These are phyloP conservation scores for Graphilbum sp. DNA, from an alignment of 2,329 filamentous ascomycete genomes.

Conservation along the genomic window DNA sequence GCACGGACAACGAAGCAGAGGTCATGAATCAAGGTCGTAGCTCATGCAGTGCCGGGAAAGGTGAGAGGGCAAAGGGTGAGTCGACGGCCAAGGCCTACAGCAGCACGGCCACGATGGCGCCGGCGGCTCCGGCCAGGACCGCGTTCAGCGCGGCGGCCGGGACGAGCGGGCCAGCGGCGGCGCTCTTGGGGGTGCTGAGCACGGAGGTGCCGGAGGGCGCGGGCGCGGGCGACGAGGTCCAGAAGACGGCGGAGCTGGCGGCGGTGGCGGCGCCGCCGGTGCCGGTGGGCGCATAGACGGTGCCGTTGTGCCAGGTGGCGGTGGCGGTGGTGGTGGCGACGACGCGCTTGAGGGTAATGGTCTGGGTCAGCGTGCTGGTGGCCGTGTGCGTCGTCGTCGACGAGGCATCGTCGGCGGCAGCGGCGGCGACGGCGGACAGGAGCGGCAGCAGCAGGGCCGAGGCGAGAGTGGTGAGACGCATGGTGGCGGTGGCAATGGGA, in stretches of 20 bases:
- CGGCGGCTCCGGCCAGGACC: background rate
- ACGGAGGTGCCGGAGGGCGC: background rate
- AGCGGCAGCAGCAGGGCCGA: constrained; percentile 34
- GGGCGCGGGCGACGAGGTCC: constrained; percentile 6
- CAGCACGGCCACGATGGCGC: background rate
- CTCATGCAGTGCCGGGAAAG: too few relatives aligned
- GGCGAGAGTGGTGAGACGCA: constrained; percentile 28
- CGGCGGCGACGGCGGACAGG: constrained; percentile 26
- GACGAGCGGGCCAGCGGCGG: background rate
- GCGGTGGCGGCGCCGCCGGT: constrained; percentile 10
- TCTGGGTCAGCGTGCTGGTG: constrained; percentile 31
- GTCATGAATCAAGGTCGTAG: too few relatives aligned
- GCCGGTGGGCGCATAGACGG: constrained; percentile 12
- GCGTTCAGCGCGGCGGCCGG: background rate
- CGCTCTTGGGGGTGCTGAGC: background rate
- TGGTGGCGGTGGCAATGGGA: constrained; percentile 11
- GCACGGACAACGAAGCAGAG: too few relatives aligned
- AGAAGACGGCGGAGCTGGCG: constrained; percentile 11
- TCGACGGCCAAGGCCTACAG: too few relatives aligned
- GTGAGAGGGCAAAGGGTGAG: too few relatives aligned
- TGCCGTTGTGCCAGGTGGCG: constrained; percentile 19
- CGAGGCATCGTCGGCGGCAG: constrained; percentile 25
- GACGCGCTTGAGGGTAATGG: constrained; percentile 22
- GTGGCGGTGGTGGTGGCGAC: constrained; percentile 19
- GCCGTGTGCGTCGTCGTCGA: constrained; percentile 33